These are phyloP conservation scores for Chimonanthus praecox DNA, from an alignment of 164 flowering plant genomes.

Conservation along the genomic window DNA sequence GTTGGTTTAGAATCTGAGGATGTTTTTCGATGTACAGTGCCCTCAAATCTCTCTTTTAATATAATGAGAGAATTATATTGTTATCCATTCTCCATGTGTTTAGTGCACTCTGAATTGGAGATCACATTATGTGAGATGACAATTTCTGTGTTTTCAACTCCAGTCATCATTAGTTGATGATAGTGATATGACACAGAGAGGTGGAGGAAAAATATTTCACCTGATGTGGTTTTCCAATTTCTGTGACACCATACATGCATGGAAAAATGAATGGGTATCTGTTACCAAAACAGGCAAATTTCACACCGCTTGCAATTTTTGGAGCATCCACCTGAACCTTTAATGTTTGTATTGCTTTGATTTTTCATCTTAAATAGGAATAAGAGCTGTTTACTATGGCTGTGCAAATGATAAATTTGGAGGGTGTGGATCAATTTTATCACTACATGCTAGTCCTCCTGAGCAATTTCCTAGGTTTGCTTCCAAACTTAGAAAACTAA, in stretches of 20 bases:
- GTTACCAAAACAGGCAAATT: not conserved
- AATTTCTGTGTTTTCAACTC: not conserved
- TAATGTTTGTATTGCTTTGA: not conserved
- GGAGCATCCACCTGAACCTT: not conserved
- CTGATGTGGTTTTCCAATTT: not conserved
- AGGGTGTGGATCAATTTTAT: slow-evolving; percentile 88
- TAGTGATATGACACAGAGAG: not conserved
- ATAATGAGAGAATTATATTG: not conserved
- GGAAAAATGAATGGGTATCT: not conserved
- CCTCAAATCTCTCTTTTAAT: not conserved
- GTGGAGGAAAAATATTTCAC: not conserved
- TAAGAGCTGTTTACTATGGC: slow-evolving; percentile 81
- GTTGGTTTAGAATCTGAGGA: not conserved
- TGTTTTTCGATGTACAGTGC: not conserved
- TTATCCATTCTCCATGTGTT: not conserved
- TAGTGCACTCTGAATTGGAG: not conserved
- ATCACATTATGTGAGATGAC: not conserved
- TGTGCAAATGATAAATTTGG: slow-evolving; percentile 95
- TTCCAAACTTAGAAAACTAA: not conserved
- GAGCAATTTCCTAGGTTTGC: slow-evolving; percentile 28
- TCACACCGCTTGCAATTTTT: not conserved
- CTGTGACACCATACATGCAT: not conserved
- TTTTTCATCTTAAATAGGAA: slow-evolving; percentile 29
- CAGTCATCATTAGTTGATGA: not conserved
- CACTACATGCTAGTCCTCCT: slow-evolving; percentile 50